phyloP scores from a whole-genome alignment of 202 grass and related monocot genomes.

The Carex arenaria region DNA sequence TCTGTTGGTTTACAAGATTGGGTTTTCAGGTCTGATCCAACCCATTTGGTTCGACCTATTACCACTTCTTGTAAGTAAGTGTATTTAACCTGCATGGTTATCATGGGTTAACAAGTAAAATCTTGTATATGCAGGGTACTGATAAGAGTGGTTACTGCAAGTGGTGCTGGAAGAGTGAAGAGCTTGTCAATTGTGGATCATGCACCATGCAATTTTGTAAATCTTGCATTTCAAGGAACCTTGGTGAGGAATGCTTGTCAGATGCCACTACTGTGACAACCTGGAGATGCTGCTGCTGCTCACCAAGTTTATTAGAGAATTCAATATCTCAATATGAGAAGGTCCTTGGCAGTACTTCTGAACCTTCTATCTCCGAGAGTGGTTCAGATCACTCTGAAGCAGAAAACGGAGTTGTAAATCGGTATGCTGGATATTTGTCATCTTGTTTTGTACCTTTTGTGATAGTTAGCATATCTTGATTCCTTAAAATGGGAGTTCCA shows the following conservation, averaged over 20 bases:
- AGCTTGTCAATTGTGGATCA: conserved; percentile 68
- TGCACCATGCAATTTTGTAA: conserved; percentile 79
- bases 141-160: conserved; percentile 68
- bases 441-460: neutral
- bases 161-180: conserved; percentile 78
- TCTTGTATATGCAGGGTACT: conserved; percentile 31
- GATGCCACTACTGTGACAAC: conserved; percentile 57
- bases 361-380: conserved; percentile 64
- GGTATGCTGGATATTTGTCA: conserved; percentile 41
- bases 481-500: neutral
- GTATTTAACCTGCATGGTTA: neutral
- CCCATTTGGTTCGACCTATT: neutral
- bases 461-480: neutral
- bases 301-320: conserved; percentile 53
- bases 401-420: conserved; percentile 38
- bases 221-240: conserved; percentile 70
- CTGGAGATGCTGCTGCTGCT: conserved; percentile 86
- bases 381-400: conserved; percentile 43
- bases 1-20: neutral
- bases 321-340: conserved; percentile 81
- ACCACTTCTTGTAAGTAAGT: neutral
- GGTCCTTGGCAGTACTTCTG: conserved; percentile 33
- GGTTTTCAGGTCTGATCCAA: neutral
- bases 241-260: conserved; percentile 61
- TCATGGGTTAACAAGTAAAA: conserved; percentile 5